phyloP scores from a whole-genome alignment of 1,139 yeast species.

The Scheffersomyces cryptocercus region DNA sequence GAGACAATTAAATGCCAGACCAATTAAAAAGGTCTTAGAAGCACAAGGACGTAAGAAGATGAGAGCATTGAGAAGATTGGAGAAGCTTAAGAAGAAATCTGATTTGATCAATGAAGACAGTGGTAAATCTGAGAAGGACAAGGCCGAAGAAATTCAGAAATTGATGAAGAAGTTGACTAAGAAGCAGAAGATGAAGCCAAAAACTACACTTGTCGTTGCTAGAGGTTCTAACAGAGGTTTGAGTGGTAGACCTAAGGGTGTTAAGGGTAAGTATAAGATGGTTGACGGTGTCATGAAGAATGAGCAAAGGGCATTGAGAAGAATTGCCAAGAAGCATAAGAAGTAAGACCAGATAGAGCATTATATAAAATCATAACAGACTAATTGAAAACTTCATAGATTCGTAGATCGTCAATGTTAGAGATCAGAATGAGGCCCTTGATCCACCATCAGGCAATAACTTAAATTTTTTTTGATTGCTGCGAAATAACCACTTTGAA shows the following conservation, averaged over 20 bases:
- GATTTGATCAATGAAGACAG: conserved; percentile 88
- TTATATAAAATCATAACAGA: neutral
- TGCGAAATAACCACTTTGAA: too few relatives aligned
- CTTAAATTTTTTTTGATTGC: too few relatives aligned
- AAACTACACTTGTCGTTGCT: conserved; percentile 90
- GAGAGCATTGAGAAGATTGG: conserved; percentile 88
- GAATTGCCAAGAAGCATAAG: conserved; percentile 83
- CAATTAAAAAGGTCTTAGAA: conserved; percentile 95
- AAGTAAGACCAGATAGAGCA: conserved; percentile 22
- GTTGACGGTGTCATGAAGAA: conserved; percentile 98
- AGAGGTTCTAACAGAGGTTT: conserved; percentile 81
- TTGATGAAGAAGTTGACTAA: conserved; percentile 81
- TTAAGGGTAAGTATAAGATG: conserved; percentile 98
- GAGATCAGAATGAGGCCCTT: too few relatives aligned
- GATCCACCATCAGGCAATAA: too few relatives aligned
- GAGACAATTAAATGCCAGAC: conserved; percentile 92
- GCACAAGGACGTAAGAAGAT: conserved; percentile 96
- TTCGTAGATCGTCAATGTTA: too few relatives aligned
- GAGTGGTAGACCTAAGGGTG: conserved; percentile 95
- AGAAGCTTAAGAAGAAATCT: conserved; percentile 90
- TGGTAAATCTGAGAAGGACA: conserved; percentile 86
- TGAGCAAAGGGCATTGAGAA: conserved; percentile 88
- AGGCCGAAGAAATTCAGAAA: conserved; percentile 88
- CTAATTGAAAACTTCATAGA: too few relatives aligned
- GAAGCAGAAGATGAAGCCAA: conserved; percentile 75